These are phyloP conservation scores for Pulicaria dysenterica DNA, from an alignment of 129 eudicot genomes.

Conservation along the genomic window DNA sequence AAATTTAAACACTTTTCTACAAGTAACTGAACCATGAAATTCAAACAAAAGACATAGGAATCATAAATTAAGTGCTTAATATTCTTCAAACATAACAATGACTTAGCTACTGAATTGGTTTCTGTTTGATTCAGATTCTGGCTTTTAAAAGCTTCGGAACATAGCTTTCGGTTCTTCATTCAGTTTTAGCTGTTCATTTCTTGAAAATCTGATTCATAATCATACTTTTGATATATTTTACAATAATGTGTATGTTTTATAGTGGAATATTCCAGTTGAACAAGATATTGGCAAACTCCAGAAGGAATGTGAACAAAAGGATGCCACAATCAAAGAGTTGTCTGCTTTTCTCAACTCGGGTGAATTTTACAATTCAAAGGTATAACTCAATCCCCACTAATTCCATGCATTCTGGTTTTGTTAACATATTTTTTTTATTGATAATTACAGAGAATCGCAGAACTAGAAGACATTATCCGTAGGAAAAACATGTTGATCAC, in stretches of 20 bases:
- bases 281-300: slow-evolving; percentile 57
- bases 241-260: slow-evolving; percentile 16
- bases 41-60: too few species aligned
- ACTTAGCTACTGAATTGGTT: too few species aligned
- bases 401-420: not conserved
- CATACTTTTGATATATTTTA: too few species aligned
- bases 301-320: slow-evolving; percentile 80
- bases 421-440: not conserved
- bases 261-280: slow-evolving; percentile 60
- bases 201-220: not conserved
- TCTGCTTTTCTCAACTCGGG: slow-evolving; percentile 58
- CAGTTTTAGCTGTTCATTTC: not conserved
- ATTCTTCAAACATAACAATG: too few species aligned
- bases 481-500: slow-evolving; percentile 71
- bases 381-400: slow-evolving; percentile 7
- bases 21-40: too few species aligned
- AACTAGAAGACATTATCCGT: slow-evolving; percentile 79
- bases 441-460: slow-evolving; percentile 62
- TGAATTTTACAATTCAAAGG: slow-evolving; percentile 68
- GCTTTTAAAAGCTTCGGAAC: slow-evolving; percentile 1
- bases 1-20: too few species aligned
- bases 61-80: too few species aligned
- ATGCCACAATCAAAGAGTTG: slow-evolving; percentile 65
- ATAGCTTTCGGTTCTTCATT: not conserved
- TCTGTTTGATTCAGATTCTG: not conserved